Base-by-base conservation (phyloP, 2,329 filamentous ascomycete genomes). In the Pyrenophora tritici-repentis region DNA sequence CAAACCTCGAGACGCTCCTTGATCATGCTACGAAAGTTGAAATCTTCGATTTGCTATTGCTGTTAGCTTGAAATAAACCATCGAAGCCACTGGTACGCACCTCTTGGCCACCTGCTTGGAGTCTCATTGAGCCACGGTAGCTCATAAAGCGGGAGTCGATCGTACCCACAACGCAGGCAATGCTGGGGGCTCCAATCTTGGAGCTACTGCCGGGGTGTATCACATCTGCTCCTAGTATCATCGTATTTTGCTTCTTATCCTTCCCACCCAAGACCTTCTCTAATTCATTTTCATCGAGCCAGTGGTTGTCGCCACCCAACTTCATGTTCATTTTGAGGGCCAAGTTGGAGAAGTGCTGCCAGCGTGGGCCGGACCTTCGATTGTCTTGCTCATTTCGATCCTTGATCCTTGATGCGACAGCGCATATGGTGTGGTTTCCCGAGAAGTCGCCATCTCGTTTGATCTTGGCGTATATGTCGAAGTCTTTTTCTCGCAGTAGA, bases 401-500 rank as follows among this genome's bases (percentile, higher is more conserved):
- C n/a, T n/a, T n/a, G n/a, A n/a, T n/a, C n/a, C n/a, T n/a, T n/a
- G n/a, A n/a, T n/a, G n/a, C n/a, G n/a, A n/a, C n/a, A n/a, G n/a
- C n/a, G 20, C 20, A 22, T 22, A 22, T 22, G 20, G 20, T 22
- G 20, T 22, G 20, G 20, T 22, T 22, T 22, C 20, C 20, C 20
- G 4, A 4, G 45, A 48, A 34, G 14, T 48, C 45, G 6, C 16
- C 37, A 8, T 26, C 4, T 10, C 36, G 29, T 17, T 48, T 48
- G 7, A 16, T 20, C 7, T 14, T 18, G 2, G 45, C 45, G 13
- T 48, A 59, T 36, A 5, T 35, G 35, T 3, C 18, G 18, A 1
- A 59, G 22, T 10, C 56, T 49, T 34, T 59, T 49, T n/a, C 47
- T 8, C 36, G 56, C 29, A 14, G 32, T 29, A 16, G 42, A 2